These are phyloP conservation scores for Blastocrithidia nonstop DNA, from an alignment of 208 protist genomes.

Conservation along the genomic window DNA sequence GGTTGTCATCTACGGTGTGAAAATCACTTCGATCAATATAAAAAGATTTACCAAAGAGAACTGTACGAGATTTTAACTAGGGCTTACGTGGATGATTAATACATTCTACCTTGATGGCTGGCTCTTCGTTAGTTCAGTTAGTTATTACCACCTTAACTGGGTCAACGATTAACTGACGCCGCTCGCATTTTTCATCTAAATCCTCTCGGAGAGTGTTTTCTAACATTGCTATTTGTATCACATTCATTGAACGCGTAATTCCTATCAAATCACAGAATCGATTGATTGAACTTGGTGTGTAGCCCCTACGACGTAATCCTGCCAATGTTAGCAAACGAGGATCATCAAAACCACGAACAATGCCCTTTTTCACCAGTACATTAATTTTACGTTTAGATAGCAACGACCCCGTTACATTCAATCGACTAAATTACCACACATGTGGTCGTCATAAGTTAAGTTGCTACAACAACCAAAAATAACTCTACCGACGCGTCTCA, in stretches of 20 bases:
- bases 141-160: constrained; percentile 92
- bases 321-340: constrained; percentile 93
- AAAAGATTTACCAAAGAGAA: constrained; percentile 85
- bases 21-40: constrained; percentile 98
- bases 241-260: constrained; percentile 84
- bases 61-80: constrained; percentile 51
- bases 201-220: constrained; percentile 91
- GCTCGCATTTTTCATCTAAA: constrained; percentile 82
- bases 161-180: constrained; percentile 87
- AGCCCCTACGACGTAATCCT: constrained; percentile 95
- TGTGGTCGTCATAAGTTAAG: constrained; percentile 86
- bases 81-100: constrained; percentile 91
- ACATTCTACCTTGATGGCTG: constrained; percentile 60
- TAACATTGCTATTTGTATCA: constrained; percentile 89
- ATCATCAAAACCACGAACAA: constrained; percentile 96
- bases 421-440: constrained; percentile 96
- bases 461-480: constrained; percentile 92
- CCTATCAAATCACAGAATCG: constrained; percentile 93
- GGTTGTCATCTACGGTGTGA: constrained; percentile 57
- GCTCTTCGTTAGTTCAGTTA: constrained; percentile 85
- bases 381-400: constrained; percentile 97
- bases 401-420: constrained; percentile 96
- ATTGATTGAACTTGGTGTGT: constrained; percentile 95
- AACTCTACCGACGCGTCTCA: constrained; percentile 92
- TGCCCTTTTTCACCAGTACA: constrained; percentile 87